These are phyloP conservation scores for Coleophoma eucalyptorum DNA, from an alignment of 2,329 filamentous ascomycete genomes.

Conservation along the genomic window DNA sequence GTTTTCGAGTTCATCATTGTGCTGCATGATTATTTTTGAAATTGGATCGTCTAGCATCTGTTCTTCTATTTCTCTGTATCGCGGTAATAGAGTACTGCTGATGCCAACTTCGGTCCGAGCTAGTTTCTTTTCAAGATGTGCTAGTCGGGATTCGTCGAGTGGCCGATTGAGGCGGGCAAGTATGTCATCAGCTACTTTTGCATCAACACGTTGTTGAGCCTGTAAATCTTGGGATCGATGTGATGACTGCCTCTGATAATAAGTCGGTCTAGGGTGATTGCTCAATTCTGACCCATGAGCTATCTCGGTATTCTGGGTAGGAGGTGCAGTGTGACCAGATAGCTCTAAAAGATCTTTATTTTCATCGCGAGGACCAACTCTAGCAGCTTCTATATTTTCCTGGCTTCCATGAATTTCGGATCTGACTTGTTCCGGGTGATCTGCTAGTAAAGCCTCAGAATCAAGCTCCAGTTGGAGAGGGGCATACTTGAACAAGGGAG, in stretches of 20 bases:
- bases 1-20: slow-evolving; percentile 86
- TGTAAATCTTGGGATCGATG: slow-evolving; percentile 57
- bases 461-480: slow-evolving; percentile 12
- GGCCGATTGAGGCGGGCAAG: slow-evolving; percentile 14
- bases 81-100: slow-evolving; percentile 8
- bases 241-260: slow-evolving; percentile 46
- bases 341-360: slow-evolving; percentile 6
- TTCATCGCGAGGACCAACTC: slow-evolving; percentile 7
- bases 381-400: slow-evolving; percentile 6
- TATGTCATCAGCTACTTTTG: slow-evolving; percentile 24
- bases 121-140: slow-evolving; percentile 13
- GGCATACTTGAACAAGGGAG: slow-evolving; percentile 14
- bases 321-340: slow-evolving; percentile 4
- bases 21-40: slow-evolving; percentile 18
- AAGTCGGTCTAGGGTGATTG: slow-evolving; percentile 8
- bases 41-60: slow-evolving; percentile 49
- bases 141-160: slow-evolving; percentile 13
- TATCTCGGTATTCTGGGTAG: slow-evolving; percentile 2
- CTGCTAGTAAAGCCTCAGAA: slow-evolving; percentile 12
- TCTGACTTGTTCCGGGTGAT: slow-evolving; percentile 8
- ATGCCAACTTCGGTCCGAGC: slow-evolving; percentile 4
- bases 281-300: slow-evolving; percentile 2
- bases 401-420: slow-evolving; percentile 1
- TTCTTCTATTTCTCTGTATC: slow-evolving; percentile 61
- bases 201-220: slow-evolving; percentile 43